Percentiles rank a stretch among this genome's conserved stretches.
Evolutionary conservation across 2,329 filamentous ascomycete species (phyloP).

Genomic region (Helminthosporium solani): DNA sequence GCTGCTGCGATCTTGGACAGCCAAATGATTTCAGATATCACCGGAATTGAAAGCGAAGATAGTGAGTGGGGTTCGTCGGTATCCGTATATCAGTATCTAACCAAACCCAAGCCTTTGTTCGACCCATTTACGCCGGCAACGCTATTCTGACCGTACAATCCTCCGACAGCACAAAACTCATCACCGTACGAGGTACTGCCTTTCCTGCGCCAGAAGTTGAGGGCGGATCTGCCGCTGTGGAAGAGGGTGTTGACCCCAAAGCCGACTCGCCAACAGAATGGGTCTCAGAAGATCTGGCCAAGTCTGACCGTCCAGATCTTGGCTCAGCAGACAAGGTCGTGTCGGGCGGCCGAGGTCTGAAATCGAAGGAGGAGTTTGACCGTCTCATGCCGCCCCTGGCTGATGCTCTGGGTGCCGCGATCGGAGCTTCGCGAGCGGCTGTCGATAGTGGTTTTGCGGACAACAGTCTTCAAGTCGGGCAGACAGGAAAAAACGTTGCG

Average conservation of each 20-base stretch:
- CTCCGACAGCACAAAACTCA: slow-evolving; percentile 77
- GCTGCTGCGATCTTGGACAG: slow-evolving; percentile 88
- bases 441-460: slow-evolving; percentile 98
- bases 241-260: slow-evolving; percentile 83
- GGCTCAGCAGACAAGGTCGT: slow-evolving; percentile 87
- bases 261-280: slow-evolving; percentile 73
- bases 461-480: slow-evolving; percentile 96
- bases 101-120: slow-evolving; percentile 67
- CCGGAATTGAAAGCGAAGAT: slow-evolving; percentile 79
- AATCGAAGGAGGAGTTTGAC: slow-evolving; percentile 98
- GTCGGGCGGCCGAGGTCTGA: slow-evolving; percentile 88
- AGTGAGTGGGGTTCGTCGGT: slow-evolving; percentile 53
- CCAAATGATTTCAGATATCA: slow-evolving; percentile 93
- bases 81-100: neutral
- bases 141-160: slow-evolving; percentile 96
- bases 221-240: slow-evolving; percentile 72
- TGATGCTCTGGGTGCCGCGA: slow-evolving; percentile 89
- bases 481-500: slow-evolving; percentile 98
- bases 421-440: slow-evolving; percentile 90
- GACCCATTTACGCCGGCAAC: slow-evolving; percentile 96
- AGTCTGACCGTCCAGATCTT: slow-evolving; percentile 91
- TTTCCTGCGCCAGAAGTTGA: slow-evolving; percentile 75
- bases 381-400: slow-evolving; percentile 87
- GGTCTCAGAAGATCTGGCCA: slow-evolving; percentile 90
- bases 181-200: slow-evolving; percentile 90